phyloP scores from a whole-genome alignment of 2,329 filamentous ascomycete genomes.

The Lizonia empirigonia region DNA sequence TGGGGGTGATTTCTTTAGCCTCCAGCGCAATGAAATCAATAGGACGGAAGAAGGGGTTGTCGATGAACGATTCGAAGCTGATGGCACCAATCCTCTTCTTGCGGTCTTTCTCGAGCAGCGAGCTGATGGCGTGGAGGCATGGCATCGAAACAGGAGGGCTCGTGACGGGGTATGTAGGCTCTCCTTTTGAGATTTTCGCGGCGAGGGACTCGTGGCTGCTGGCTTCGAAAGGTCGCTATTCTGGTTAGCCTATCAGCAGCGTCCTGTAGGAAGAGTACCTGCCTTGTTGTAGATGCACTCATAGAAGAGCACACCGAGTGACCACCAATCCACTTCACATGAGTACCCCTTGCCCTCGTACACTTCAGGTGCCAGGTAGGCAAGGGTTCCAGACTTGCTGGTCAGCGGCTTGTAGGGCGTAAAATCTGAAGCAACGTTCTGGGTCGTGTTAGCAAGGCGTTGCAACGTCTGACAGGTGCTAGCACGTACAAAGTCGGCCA shows the following conservation, averaged over 20 bases:
- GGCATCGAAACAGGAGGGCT: slow-evolving; percentile 85
- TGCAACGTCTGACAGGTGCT: no score
- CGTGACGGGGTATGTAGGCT: slow-evolving; percentile 89
- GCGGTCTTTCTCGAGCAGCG: slow-evolving; percentile 80
- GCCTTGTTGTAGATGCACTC: slow-evolving; percentile 99
- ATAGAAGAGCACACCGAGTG: slow-evolving; percentile 95
- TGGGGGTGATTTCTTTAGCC: slow-evolving; percentile 83
- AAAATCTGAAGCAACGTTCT: slow-evolving; percentile 97
- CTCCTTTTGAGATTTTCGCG: slow-evolving; percentile 78
- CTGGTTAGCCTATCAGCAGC: slow-evolving; percentile 3
- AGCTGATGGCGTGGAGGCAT: slow-evolving; percentile 87
- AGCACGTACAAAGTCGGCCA: slow-evolving; percentile 88
- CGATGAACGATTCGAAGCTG: slow-evolving; percentile 80
- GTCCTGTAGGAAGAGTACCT: slow-evolving; percentile 26
- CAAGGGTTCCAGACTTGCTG: slow-evolving; percentile 95
- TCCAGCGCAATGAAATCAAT: slow-evolving; percentile 87
- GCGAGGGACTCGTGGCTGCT: slow-evolving; percentile 81
- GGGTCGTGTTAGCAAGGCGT: slow-evolving; percentile 42
- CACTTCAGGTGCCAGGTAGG: slow-evolving; percentile 94
- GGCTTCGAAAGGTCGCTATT: slow-evolving; percentile 87
- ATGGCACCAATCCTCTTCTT: slow-evolving; percentile 81
- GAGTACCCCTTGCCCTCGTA: slow-evolving; percentile 90
- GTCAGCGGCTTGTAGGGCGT: slow-evolving; percentile 80
- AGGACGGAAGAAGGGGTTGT: slow-evolving; percentile 85
- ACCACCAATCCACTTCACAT: slow-evolving; percentile 97